phyloP scores from a whole-genome alignment of 2,329 filamentous ascomycete species.

The Simplicillium aogashimaense region DNA sequence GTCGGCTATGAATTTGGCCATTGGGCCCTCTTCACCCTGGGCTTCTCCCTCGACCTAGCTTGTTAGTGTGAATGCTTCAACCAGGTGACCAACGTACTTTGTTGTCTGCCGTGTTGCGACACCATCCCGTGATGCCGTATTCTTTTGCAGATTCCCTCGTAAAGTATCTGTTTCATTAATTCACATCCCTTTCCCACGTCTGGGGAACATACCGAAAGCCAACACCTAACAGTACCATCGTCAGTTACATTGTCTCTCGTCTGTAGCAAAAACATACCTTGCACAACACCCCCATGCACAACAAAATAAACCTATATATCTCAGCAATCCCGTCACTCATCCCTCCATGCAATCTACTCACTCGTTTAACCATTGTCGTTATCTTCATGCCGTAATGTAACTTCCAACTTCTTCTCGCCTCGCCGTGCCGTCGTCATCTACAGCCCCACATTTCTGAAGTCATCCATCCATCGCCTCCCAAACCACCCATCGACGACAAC shows the following conservation, averaged over 20 bases:
- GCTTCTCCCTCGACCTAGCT: conserved; percentile 78
- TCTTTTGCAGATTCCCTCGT: conserved; percentile 40
- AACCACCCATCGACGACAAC: conserved; percentile 10
- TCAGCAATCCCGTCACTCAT: background rate
- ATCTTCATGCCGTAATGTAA: too few species aligned
- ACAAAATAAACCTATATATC: conserved; percentile 45
- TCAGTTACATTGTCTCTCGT: conserved; percentile 12
- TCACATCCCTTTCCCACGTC: background rate
- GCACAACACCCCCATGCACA: conserved; percentile 55
- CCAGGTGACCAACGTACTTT: conserved; percentile 28
- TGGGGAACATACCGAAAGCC: conserved; percentile 35
- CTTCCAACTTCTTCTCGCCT: too few species aligned
- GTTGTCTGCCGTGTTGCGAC: conserved; percentile 45
- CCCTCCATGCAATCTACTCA: conserved; percentile 8
- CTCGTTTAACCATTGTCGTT: conserved; percentile 23
- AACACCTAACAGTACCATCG: conserved; percentile 36
- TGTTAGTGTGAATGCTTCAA: conserved; percentile 5
- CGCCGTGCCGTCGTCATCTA: too few species aligned
- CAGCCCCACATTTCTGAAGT: too few species aligned
- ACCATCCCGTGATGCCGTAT: conserved; percentile 49
- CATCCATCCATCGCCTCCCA: background rate
- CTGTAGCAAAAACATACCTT: conserved; percentile 40
- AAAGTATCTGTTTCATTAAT: conserved; percentile 34
- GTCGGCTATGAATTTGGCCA: conserved; percentile 64
- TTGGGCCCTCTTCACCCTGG: conserved; percentile 57